Conservation (phyloP, 257 asterid species). For the Handroanthus guayacan region DNA sequence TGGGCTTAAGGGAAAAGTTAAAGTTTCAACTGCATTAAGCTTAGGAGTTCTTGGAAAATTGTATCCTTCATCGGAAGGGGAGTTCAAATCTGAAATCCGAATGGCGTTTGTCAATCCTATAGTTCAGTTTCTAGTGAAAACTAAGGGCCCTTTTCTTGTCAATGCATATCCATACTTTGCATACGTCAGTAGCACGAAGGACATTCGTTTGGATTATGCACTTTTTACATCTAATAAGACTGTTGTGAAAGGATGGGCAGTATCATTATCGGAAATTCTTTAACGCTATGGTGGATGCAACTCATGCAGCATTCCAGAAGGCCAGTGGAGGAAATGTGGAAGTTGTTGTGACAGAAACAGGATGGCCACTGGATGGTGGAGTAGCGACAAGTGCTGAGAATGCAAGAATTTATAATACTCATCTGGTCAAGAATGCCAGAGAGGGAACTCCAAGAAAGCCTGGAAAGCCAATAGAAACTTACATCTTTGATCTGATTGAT, state of each 20-base stretch:
- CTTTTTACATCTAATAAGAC: conserved; percentile 25
- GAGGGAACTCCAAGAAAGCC: conserved; percentile 42
- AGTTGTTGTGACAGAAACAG: conserved; percentile 52
- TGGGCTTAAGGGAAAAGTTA: conserved; percentile 25
- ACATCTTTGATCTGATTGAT: conserved; percentile 47
- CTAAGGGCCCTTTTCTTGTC: conserved; percentile 40
- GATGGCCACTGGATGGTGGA: conserved; percentile 65
- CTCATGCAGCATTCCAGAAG: conserved; percentile 50
- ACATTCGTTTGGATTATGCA: conserved; percentile 39
- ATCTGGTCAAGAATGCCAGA: conserved; percentile 39
- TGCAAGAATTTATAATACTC: conserved; percentile 44
- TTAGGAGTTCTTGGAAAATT: conserved; percentile 31
- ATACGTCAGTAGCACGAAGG: neutral
- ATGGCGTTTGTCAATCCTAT: conserved; percentile 28
- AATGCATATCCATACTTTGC: conserved; percentile 51
- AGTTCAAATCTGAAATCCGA: neutral
- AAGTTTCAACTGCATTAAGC: conserved; percentile 43
- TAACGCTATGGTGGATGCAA: conserved; percentile 49
- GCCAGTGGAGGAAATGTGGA: conserved; percentile 34
- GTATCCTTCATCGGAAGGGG: conserved; percentile 48
- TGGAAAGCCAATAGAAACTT: conserved; percentile 37
- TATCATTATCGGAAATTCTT: conserved; percentile 43
- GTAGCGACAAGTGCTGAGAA: conserved; percentile 36
- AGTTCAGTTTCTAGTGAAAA: conserved; percentile 26
- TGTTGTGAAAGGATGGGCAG: conserved; percentile 32